phyloP scores from a whole-genome alignment of 2,329 filamentous ascomycete species.

The Zymoseptoria ardabiliae region DNA sequence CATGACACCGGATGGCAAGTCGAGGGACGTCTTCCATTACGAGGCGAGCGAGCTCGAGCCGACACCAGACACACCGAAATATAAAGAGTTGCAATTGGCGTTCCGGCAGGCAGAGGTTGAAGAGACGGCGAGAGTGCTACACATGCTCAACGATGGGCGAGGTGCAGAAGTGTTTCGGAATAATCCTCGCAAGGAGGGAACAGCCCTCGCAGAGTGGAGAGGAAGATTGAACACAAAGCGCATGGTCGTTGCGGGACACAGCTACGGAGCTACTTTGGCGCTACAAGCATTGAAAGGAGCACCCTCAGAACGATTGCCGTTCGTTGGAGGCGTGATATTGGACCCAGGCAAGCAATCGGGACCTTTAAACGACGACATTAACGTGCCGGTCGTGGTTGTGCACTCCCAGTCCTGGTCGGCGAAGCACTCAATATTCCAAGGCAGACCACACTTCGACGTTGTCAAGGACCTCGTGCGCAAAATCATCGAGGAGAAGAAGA shows the following conservation, averaged over 20 bases:
- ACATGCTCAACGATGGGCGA: slow-evolving; percentile 33
- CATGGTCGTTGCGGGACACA: slow-evolving; percentile 55
- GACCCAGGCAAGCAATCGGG: slow-evolving; percentile 61
- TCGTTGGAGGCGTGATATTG: slow-evolving; percentile 53
- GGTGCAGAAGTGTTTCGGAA: slow-evolving; percentile 29
- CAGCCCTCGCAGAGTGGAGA: slow-evolving; percentile 44
- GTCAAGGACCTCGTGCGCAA: slow-evolving; percentile 50
- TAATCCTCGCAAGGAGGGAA: slow-evolving; percentile 46
- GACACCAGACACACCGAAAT: slow-evolving; percentile 23
- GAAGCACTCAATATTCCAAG: slow-evolving; percentile 51
- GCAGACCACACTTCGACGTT: slow-evolving; percentile 56
- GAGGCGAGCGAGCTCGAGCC: slow-evolving; percentile 29
- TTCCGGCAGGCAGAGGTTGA: slow-evolving; percentile 41
- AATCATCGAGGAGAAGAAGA: slow-evolving; percentile 37
- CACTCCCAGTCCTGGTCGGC: slow-evolving; percentile 60
- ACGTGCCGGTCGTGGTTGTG: slow-evolving; percentile 53
- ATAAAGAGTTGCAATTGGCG: slow-evolving; percentile 37
- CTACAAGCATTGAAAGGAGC: slow-evolving; percentile 52
- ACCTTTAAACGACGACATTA: slow-evolving; percentile 51
- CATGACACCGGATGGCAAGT: slow-evolving; percentile 27
- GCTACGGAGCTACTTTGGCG: slow-evolving; percentile 58
- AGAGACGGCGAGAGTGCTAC: slow-evolving; percentile 38
- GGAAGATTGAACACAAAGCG: slow-evolving; percentile 48
- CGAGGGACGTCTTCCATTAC: slow-evolving; percentile 34
- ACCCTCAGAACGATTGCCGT: slow-evolving; percentile 37